A percentile compares a stretch with the other conserved stretches of the same genome.
Evolutionary conservation across 441 rosid species (phyloP).

Genomic region (Euphorbia celastroides): DNA sequence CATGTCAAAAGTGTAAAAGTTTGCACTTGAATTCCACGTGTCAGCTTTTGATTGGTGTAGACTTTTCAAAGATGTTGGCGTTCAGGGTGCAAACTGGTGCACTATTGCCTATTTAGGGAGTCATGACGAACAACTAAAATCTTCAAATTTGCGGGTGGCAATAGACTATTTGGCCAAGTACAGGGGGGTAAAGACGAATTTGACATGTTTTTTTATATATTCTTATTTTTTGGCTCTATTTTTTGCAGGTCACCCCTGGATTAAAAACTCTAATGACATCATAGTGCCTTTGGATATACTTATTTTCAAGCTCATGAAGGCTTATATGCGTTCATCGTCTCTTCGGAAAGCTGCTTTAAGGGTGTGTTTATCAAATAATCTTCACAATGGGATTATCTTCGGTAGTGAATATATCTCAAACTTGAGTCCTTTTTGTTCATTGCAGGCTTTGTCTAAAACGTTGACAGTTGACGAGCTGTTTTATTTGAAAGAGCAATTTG

Average conservation of each 20-base stretch:
- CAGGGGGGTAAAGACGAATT: too few relatives aligned
- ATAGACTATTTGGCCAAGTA: too few relatives aligned
- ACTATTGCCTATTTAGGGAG: too few relatives aligned
- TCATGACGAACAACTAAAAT: too few relatives aligned
- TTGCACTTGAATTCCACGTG: too few relatives aligned
- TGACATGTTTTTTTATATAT: constrained; percentile 1
- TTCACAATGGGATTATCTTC: not conserved
- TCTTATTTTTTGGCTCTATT: constrained; percentile 12
- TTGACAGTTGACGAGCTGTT: constrained; percentile 70
- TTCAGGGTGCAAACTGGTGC: too few relatives aligned
- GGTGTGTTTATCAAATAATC: constrained; percentile 37
- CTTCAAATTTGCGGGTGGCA: too few relatives aligned
- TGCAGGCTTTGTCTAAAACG: constrained; percentile 82
- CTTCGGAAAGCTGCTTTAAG: constrained; percentile 92
- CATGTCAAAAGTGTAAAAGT: too few relatives aligned
- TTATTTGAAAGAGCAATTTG: constrained; percentile 77
- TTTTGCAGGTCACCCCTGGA: constrained; percentile 92
- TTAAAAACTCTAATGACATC: constrained; percentile 45
- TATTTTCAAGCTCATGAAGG: constrained; percentile 81
- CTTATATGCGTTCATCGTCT: constrained; percentile 82
- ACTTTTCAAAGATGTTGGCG: too few relatives aligned
- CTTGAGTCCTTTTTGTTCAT: constrained; percentile 8
- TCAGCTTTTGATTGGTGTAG: too few relatives aligned
- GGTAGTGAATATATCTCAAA: not conserved
- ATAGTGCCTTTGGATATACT: constrained; percentile 75